A percentile compares a stretch with the other conserved stretches of the same genome.
These are phyloP conservation scores for Musa acuminata DNA, from an alignment of 176 grass and related monocot species.

Conservation along the genomic window DNA sequence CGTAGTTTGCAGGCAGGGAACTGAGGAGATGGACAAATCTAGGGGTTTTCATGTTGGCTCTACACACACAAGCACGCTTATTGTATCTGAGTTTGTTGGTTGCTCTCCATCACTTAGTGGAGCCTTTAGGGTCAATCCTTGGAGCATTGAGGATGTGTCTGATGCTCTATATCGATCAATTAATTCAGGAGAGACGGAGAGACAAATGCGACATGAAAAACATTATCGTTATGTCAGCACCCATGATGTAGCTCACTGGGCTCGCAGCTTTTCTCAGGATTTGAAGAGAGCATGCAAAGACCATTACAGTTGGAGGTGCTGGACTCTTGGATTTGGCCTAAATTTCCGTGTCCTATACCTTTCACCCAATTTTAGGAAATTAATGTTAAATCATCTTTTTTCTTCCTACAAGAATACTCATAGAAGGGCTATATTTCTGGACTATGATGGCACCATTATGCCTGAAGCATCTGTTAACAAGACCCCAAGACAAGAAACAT, in stretches of 20 bases:
- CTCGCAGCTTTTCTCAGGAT: constrained; percentile 55
- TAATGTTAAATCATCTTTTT: constrained; percentile 39
- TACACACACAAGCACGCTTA: constrained; percentile 50
- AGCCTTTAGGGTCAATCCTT: constrained; percentile 76
- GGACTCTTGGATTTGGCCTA: constrained; percentile 60
- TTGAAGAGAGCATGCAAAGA: constrained; percentile 64
- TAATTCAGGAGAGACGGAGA: constrained; percentile 35
- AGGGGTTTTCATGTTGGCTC: constrained; percentile 28
- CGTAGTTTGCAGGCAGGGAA: constrained; percentile 67
- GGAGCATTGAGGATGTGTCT: constrained; percentile 72
- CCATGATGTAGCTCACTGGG: constrained; percentile 69
- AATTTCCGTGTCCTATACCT: constrained; percentile 61
- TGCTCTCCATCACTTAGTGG: constrained; percentile 87
- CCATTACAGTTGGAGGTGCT: constrained; percentile 57
- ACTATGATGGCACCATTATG: constrained; percentile 83
- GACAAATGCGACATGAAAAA: constrained; percentile 60
- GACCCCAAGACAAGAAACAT: constrained; percentile 39
- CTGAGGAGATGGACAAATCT: constrained; percentile 38
- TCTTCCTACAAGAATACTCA: constrained; percentile 49
- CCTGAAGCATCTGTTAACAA: constrained; percentile 57
- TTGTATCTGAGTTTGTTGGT: constrained; percentile 76
- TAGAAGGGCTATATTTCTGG: constrained; percentile 63
- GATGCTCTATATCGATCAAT: constrained; percentile 51
- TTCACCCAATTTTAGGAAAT: constrained; percentile 59
- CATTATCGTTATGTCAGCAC: constrained; percentile 63